These are phyloP conservation scores for Isoetes taiwanensis DNA, from an alignment of 75 land plant species.

Conservation along the genomic window DNA sequence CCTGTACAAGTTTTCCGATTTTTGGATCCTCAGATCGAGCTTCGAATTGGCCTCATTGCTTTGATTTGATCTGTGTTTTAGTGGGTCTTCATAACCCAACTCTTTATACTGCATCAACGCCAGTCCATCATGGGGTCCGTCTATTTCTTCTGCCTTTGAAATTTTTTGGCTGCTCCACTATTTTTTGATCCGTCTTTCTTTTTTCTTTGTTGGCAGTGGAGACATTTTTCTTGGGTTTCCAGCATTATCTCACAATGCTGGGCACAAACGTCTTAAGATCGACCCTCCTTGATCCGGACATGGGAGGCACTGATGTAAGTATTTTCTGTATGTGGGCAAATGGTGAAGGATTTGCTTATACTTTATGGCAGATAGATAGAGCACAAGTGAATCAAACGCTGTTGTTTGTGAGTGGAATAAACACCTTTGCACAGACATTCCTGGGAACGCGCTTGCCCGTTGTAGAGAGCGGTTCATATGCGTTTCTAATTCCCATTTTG, in stretches of 20 bases:
- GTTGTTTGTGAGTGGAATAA: slow-evolving; percentile 65
- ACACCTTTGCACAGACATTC: slow-evolving; percentile 65
- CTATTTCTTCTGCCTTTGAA: too few relatives aligned
- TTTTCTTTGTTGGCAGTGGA: slow-evolving; percentile 48
- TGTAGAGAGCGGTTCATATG: slow-evolving; percentile 65
- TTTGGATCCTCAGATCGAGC: too few relatives aligned
- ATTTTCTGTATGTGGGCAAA: too few relatives aligned
- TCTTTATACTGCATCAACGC: slow-evolving; percentile 29
- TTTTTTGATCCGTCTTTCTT: neutral
- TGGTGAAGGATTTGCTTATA: neutral
- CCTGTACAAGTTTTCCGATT: too few relatives aligned
- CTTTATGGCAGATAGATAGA: slow-evolving; percentile 40
- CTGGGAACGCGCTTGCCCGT: slow-evolving; percentile 75
- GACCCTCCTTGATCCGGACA: slow-evolving; percentile 52
- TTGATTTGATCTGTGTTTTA: too few relatives aligned
- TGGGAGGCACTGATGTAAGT: slow-evolving; percentile 81
- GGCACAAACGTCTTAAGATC: slow-evolving; percentile 83
- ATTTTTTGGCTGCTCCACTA: too few relatives aligned
- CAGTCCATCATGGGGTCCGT: slow-evolving; percentile 25
- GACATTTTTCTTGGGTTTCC: slow-evolving; percentile 60
- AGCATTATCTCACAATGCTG: slow-evolving; percentile 77
- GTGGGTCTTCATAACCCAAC: too few relatives aligned
- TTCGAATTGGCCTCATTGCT: too few relatives aligned
- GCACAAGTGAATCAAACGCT: slow-evolving; percentile 72
- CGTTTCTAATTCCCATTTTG: slow-evolving; percentile 56